phyloP scores from a whole-genome alignment of 2,329 filamentous ascomycete genomes.

The Fusarium sp. region DNA sequence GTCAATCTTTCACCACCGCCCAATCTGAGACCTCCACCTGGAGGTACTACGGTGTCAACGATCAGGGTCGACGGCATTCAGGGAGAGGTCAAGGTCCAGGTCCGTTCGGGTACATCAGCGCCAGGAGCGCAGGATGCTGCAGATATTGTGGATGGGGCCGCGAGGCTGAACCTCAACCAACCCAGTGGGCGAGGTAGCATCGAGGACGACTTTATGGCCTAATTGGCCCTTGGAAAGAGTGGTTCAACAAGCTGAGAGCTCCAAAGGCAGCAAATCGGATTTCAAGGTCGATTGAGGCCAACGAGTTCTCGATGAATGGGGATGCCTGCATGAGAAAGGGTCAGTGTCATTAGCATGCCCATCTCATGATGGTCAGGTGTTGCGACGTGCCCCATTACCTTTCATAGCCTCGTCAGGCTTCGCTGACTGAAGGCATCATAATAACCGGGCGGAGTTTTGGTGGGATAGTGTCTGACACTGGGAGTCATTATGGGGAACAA shows the following conservation, averaged over 20 bases:
- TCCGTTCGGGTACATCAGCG: constrained; percentile 51
- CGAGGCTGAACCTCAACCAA: constrained; percentile 53
- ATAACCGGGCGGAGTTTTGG: background rate
- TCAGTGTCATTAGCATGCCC: background rate
- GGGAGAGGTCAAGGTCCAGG: constrained; percentile 66
- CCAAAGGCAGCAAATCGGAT: background rate
- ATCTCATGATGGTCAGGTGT: background rate
- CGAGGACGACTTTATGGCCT: constrained; percentile 60
- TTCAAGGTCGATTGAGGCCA: background rate
- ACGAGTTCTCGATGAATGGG: background rate
- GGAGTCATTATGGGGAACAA: background rate
- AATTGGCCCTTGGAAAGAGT: background rate
- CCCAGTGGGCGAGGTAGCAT: constrained; percentile 46
- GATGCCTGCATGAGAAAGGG: background rate
- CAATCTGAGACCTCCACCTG: constrained; percentile 49
- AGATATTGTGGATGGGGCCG: constrained; percentile 57
- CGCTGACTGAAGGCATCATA: background rate
- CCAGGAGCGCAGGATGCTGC: constrained; percentile 44
- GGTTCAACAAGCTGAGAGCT: background rate
- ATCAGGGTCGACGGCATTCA: constrained; percentile 66
- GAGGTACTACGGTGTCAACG: constrained; percentile 52
- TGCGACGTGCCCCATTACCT: background rate
- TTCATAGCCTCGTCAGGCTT: background rate
- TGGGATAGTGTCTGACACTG: background rate
- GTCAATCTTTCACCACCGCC: constrained; percentile 57